Percentiles rank a stretch among this genome's conserved stretches.
Evolutionary conservation across 2,329 filamentous ascomycete genomes (phyloP).

Genomic region (Fusarium beomiforme): DNA sequence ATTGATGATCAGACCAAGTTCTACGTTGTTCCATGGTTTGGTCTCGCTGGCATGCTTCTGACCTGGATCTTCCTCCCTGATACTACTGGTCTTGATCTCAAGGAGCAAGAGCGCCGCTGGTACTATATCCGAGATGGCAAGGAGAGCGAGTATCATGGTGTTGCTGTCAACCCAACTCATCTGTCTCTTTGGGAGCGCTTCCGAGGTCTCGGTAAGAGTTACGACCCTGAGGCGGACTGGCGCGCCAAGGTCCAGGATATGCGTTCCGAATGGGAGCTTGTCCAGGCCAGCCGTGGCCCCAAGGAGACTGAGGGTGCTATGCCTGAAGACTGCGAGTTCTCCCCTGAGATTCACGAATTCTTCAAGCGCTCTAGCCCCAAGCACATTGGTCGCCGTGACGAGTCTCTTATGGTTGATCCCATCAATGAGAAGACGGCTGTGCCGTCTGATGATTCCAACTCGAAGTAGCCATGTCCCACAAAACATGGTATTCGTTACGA

Average conservation of each 20-base stretch:
- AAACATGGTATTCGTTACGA: background rate
- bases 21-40: constrained; percentile 95
- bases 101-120: constrained; percentile 97
- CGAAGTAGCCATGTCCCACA: constrained; percentile 17
- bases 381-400: constrained; percentile 28
- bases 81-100: constrained; percentile 94
- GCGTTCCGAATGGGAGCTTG: constrained; percentile 68
- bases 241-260: constrained; percentile 87
- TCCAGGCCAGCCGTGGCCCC: constrained; percentile 57
- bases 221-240: constrained; percentile 85
- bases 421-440: constrained; percentile 45
- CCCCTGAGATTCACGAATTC: constrained; percentile 64
- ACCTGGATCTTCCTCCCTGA: constrained; percentile 92
- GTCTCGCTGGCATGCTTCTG: constrained; percentile 84
- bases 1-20: constrained; percentile 87
- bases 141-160: constrained; percentile 87
- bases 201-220: constrained; percentile 80
- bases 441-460: constrained; percentile 31
- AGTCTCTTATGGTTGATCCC: constrained; percentile 37
- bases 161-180: constrained; percentile 90
- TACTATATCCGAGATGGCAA: constrained; percentile 82
- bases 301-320: constrained; percentile 59
- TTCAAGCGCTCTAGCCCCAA: constrained; percentile 57
- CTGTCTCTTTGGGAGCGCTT: constrained; percentile 88
- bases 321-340: constrained; percentile 61